Percentiles rank a stretch among this genome's conserved stretches.
These are phyloP conservation scores for Neofusicoccum sp. DNA, from an alignment of 2,329 filamentous ascomycete species.

Conservation along the genomic window DNA sequence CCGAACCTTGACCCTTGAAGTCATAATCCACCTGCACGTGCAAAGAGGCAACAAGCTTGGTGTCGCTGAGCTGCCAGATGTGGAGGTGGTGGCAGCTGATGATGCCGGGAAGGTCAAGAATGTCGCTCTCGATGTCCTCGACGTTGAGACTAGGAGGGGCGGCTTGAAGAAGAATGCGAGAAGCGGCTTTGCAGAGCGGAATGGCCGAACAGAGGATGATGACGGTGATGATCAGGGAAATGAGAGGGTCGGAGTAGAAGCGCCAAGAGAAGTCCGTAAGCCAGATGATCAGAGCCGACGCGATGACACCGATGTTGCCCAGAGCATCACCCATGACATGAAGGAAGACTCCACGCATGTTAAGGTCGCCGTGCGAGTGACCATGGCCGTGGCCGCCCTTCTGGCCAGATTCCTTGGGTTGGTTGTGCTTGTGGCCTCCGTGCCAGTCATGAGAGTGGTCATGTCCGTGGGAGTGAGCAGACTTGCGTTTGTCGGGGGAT, in stretches of 20 bases:
- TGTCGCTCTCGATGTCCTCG: constrained; percentile 89
- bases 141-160: constrained; percentile 86
- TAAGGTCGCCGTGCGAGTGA: constrained; percentile 84
- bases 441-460: constrained; percentile 47
- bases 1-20: constrained; percentile 73
- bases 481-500: constrained; percentile 24
- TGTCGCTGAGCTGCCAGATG: constrained; percentile 96
- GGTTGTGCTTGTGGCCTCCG: constrained; percentile 74
- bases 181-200: constrained; percentile 74
- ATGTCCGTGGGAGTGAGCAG: constrained; percentile 24
- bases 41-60: constrained; percentile 87
- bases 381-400: constrained; percentile 59
- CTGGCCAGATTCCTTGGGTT: constrained; percentile 60
- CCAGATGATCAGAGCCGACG: constrained; percentile 85
- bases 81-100: constrained; percentile 93
- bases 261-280: constrained; percentile 77
- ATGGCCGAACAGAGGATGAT: constrained; percentile 71
- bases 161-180: constrained; percentile 88
- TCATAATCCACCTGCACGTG: constrained; percentile 92
- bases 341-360: constrained; percentile 78
- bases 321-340: constrained; percentile 78
- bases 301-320: constrained; percentile 82
- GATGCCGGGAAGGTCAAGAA: constrained; percentile 78
- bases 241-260: constrained; percentile 84
- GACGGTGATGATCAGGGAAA: constrained; percentile 90